Evolutionary conservation across 2,329 filamentous ascomycete species (phyloP).

Genomic region (Dryadomyces quercus-mongolicae): DNA sequence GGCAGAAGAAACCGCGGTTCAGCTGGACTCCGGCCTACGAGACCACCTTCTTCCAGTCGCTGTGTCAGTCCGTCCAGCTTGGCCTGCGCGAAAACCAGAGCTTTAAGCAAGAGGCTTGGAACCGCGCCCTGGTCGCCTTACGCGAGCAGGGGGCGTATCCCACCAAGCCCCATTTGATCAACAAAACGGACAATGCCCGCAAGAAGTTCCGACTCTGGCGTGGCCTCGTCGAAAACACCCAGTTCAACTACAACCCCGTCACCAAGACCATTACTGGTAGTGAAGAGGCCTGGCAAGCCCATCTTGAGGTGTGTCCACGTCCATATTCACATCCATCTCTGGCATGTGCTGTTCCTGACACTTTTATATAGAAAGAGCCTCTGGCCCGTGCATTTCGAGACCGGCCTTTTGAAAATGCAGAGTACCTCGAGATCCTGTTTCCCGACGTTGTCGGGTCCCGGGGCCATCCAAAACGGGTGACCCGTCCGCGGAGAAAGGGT

Average conservation of each 20-base stretch:
- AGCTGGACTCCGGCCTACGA: conserved; percentile 49
- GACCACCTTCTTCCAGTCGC: conserved; percentile 47
- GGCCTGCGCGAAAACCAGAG: conserved; percentile 37
- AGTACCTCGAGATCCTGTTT: conserved; percentile 48
- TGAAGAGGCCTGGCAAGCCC: conserved; percentile 44
- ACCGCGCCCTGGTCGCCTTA: conserved; percentile 41
- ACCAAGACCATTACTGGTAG: conserved; percentile 40
- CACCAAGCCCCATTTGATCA: conserved; percentile 50
- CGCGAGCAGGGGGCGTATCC: conserved; percentile 44
- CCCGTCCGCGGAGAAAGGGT: conserved; percentile 39
- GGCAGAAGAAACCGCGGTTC: conserved; percentile 35
- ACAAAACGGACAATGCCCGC: conserved; percentile 51
- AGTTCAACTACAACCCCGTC: conserved; percentile 40
- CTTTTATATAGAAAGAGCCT: conserved; percentile 35
- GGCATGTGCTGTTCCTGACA: conserved; percentile 6
- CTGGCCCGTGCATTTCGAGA: conserved; percentile 44
- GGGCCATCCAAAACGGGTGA: conserved; percentile 46
- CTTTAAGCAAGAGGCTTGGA: conserved; percentile 51
- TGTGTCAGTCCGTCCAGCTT: conserved; percentile 46
- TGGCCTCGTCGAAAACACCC: conserved; percentile 42
- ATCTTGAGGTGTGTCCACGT: conserved; percentile 39
- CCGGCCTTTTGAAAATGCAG: conserved; percentile 47
- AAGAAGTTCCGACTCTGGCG: conserved; percentile 52
- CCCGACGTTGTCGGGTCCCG: conserved; percentile 48
- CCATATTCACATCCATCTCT: too few relatives aligned